Evolutionary conservation across 352 stramenopile species (phyloP).

Genomic region (Phytophthora quininea): DNA sequence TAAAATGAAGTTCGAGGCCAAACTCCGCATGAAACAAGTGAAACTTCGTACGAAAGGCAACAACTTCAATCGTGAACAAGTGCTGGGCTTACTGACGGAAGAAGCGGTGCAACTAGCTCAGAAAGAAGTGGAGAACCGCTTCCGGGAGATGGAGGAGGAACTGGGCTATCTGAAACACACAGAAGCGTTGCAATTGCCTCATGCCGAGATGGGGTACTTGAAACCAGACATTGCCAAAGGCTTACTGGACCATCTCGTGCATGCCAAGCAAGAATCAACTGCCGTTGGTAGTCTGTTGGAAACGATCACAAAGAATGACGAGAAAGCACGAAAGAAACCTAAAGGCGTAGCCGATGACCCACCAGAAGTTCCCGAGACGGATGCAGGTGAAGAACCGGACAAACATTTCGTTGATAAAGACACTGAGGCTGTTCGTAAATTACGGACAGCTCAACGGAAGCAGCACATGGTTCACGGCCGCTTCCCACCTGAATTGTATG

Average conservation of each 20-base stretch:
- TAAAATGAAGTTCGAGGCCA: constrained; percentile 95
- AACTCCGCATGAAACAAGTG: constrained; percentile 93
- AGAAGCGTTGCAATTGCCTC: constrained; percentile 44
- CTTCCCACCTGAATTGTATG: constrained; percentile 70
- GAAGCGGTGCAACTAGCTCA: constrained; percentile 82
- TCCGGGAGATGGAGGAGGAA: constrained; percentile 88
- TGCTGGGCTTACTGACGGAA: constrained; percentile 82
- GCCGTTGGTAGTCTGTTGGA: constrained; percentile 55
- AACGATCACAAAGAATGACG: constrained; percentile 63
- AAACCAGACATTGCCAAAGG: constrained; percentile 71
- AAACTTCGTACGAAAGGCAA: constrained; percentile 90
- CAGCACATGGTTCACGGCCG: constrained; percentile 69
- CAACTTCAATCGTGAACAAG: constrained; percentile 75
- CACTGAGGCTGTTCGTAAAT: constrained; percentile 33
- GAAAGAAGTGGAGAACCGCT: constrained; percentile 83
- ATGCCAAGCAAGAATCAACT: constrained; percentile 61
- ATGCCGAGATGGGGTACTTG: constrained; percentile 62
- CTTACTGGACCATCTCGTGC: constrained; percentile 56
- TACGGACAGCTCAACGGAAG: constrained; percentile 39
- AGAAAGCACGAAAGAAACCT: constrained; percentile 50
- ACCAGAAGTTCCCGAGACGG: constrained; percentile 42
- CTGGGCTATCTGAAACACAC: constrained; percentile 69
- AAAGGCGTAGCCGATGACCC: constrained; percentile 22
- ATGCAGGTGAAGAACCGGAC: constrained; percentile 42
- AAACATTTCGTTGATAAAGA: constrained; percentile 62